Conservation (phyloP, 768 basidiomycete genomes). For the Kwoniella sp. region DNA sequence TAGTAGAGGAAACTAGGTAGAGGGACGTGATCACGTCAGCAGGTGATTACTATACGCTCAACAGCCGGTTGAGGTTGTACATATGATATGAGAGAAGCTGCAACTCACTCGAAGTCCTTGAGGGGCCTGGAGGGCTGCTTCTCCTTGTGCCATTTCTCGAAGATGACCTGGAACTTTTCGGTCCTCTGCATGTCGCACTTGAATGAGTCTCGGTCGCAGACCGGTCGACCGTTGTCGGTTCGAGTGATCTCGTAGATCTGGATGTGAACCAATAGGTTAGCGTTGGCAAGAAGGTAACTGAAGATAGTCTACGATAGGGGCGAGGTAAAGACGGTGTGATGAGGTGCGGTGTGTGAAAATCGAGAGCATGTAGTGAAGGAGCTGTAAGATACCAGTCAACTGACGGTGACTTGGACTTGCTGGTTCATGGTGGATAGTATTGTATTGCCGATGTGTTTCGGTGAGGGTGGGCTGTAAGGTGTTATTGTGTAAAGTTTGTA, state of each 20-base stretch:
- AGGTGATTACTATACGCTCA: no score
- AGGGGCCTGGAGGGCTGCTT: slow-evolving; percentile 13
- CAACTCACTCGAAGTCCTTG: slow-evolving; percentile 19
- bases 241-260: slow-evolving; percentile 20
- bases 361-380: no score
- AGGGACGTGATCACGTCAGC: slow-evolving; percentile 2
- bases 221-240: slow-evolving; percentile 16
- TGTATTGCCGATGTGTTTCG: slow-evolving; percentile 2
- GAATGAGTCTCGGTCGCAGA: slow-evolving; percentile 15
- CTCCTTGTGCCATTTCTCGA: slow-evolving; percentile 19
- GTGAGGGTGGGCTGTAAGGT: background rate
- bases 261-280: no score
- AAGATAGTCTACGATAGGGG: no score
- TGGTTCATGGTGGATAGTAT: slow-evolving; percentile 14
- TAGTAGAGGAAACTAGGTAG: slow-evolving; percentile 15
- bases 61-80: no score
- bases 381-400: background rate
- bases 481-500: background rate
- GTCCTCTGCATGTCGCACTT: slow-evolving; percentile 9
- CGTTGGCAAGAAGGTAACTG: background rate
- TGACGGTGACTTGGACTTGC: slow-evolving; percentile 17
- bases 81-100: background rate
- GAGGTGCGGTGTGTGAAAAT: no score
- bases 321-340: background rate
- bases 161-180: slow-evolving; percentile 22